These are phyloP conservation scores for Echium plantagineum DNA, from an alignment of 257 asterid species.

Conservation along the genomic window DNA sequence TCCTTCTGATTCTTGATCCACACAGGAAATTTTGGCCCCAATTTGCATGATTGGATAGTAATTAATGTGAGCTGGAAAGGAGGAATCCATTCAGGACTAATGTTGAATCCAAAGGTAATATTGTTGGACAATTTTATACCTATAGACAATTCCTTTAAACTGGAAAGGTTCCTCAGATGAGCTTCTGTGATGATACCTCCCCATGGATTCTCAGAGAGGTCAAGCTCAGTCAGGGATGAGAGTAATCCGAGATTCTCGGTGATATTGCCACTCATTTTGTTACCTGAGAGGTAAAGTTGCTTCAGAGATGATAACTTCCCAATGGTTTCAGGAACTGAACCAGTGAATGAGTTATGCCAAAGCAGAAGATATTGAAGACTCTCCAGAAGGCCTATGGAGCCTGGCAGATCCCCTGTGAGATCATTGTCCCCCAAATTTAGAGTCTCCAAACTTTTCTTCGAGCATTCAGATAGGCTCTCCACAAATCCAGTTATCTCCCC, in stretches of 20 bases:
- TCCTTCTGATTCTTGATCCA: slow-evolving; percentile 20
- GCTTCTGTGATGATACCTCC: slow-evolving; percentile 30
- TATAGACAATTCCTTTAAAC: slow-evolving; percentile 17
- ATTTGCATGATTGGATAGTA: slow-evolving; percentile 19
- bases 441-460: slow-evolving; percentile 12
- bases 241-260: slow-evolving; percentile 23
- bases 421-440: slow-evolving; percentile 14
- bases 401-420: slow-evolving; percentile 15
- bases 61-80: slow-evolving; percentile 21
- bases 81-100: slow-evolving; percentile 20
- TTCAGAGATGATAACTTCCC: slow-evolving; percentile 22
- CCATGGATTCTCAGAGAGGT: slow-evolving; percentile 20
- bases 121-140: slow-evolving; percentile 9
- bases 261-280: slow-evolving; percentile 22
- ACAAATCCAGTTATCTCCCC: slow-evolving; percentile 12
- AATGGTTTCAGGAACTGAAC: slow-evolving; percentile 19
- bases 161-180: slow-evolving; percentile 22
- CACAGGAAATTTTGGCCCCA: slow-evolving; percentile 28
- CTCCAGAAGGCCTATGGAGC: slow-evolving; percentile 17
- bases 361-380: slow-evolving; percentile 13
- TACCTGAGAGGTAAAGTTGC: slow-evolving; percentile 17
- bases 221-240: slow-evolving; percentile 11
- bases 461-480: slow-evolving; percentile 17
- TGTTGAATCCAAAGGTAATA: slow-evolving; percentile 18
- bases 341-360: slow-evolving; percentile 15